Evolutionary conservation across 2,329 filamentous ascomycete species (phyloP).

Genomic region (Aspergillus quadricinctus): DNA sequence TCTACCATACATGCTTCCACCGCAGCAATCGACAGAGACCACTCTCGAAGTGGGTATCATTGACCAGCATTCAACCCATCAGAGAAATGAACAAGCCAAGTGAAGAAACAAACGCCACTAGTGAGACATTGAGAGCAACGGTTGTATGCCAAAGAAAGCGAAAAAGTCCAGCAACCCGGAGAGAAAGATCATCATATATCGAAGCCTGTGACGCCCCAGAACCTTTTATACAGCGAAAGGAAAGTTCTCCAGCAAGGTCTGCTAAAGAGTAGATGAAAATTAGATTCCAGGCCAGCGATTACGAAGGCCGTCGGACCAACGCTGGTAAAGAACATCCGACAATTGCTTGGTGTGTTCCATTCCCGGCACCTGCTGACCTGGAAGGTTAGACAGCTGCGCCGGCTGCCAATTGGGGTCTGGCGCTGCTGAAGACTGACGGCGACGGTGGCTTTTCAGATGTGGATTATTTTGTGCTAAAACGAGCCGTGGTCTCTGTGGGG

Average conservation of each 20-base stretch:
- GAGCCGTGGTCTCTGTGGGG: slow-evolving; percentile 58
- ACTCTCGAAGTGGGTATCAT: neutral
- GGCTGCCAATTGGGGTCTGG: slow-evolving; percentile 36
- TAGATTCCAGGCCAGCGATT: slow-evolving; percentile 56
- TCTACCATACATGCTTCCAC: neutral
- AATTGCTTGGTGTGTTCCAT: slow-evolving; percentile 92
- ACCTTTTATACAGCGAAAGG: slow-evolving; percentile 28
- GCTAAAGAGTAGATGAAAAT: neutral
- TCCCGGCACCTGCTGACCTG: slow-evolving; percentile 59
- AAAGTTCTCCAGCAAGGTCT: slow-evolving; percentile 5
- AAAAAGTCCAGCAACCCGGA: slow-evolving; percentile 11
- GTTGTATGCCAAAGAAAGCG: slow-evolving; percentile 3
- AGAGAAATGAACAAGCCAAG: neutral
- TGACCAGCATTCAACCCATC: slow-evolving; percentile 11
- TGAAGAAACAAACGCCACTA: neutral
- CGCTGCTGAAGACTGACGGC: slow-evolving; percentile 51
- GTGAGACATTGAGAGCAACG: slow-evolving; percentile 1
- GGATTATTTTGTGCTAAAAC: slow-evolving; percentile 78
- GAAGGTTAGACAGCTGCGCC: slow-evolving; percentile 44
- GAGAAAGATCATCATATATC: slow-evolving; percentile 13
- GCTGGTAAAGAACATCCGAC: slow-evolving; percentile 81
- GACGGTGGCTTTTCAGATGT: slow-evolving; percentile 73
- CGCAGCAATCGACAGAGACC: neutral
- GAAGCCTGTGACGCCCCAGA: slow-evolving; percentile 20
- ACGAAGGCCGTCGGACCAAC: slow-evolving; percentile 82